These are phyloP conservation scores for Rhizopus delemar DNA, from an alignment of 371 early-diverging fungal genomes.

Conservation along the genomic window DNA sequence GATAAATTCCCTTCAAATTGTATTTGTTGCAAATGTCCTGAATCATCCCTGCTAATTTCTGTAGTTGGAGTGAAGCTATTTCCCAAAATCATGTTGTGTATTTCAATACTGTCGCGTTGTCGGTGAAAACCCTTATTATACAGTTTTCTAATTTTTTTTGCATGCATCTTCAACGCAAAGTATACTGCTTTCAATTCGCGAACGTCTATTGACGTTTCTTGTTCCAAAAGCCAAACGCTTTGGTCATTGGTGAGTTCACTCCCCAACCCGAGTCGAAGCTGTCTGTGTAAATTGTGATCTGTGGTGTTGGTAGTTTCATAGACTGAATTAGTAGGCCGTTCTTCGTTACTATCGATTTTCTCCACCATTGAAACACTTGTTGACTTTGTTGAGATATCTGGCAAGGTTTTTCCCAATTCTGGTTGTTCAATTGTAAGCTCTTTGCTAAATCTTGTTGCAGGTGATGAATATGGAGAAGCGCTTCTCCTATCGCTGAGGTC, in stretches of 20 bases:
- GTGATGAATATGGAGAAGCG: background rate
- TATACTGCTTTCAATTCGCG: slow-evolving; percentile 3
- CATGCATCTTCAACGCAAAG: slow-evolving; percentile 15
- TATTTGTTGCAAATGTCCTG: slow-evolving; percentile 18
- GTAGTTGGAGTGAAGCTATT: slow-evolving; percentile 6
- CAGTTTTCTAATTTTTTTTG: slow-evolving; percentile 8
- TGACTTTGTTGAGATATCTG: too few relatives aligned
- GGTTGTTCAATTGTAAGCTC: background rate
- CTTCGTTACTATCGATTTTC: background rate
- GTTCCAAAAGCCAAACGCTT: slow-evolving; percentile 23
- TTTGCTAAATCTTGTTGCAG: background rate
- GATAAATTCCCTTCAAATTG: slow-evolving; percentile 10
- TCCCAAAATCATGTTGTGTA: slow-evolving; percentile 16
- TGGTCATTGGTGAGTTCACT: background rate
- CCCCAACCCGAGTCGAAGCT: slow-evolving; percentile 21
- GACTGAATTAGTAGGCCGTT: slow-evolving; percentile 10
- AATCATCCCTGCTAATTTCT: slow-evolving; percentile 11
- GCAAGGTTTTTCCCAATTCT: background rate
- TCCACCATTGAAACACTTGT: background rate
- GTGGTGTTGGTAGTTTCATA: too few relatives aligned
- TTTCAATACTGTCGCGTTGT: slow-evolving; percentile 18
- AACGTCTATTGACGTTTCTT: slow-evolving; percentile 17
- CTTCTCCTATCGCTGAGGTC: background rate
- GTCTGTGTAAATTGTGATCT: slow-evolving; percentile 10
- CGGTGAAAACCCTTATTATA: slow-evolving; percentile 9